These are phyloP conservation scores for Sporothrix brunneoviolacea DNA, from an alignment of 2,329 filamentous ascomycete genomes.

Conservation along the genomic window DNA sequence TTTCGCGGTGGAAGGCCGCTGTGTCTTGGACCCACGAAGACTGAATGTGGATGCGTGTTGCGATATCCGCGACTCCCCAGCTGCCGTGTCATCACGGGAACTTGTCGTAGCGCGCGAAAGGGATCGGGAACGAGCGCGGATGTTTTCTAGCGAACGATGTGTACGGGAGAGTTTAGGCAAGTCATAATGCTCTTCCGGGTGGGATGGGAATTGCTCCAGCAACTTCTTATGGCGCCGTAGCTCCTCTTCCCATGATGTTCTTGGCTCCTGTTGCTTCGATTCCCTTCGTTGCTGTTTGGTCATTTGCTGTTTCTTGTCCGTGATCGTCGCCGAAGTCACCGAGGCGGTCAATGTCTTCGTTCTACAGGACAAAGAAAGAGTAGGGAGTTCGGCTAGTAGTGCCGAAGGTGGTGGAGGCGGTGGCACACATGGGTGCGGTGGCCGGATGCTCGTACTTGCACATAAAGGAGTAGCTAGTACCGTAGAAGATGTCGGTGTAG, in stretches of 20 bases:
- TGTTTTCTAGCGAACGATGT: conserved; percentile 17
- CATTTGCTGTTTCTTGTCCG: not conserved
- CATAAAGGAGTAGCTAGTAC: not conserved
- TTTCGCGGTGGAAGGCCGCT: conserved; percentile 9
- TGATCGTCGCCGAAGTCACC: not conserved
- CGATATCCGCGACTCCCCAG: not conserved
- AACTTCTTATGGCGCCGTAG: conserved; percentile 13
- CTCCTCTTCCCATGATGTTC: conserved; percentile 10
- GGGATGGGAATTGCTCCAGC: conserved; percentile 12
- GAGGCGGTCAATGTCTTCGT: not conserved
- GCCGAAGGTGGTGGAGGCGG: conserved; percentile 7
- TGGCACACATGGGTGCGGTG: not conserved
- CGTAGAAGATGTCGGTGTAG: not conserved
- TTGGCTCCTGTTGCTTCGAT: not conserved
- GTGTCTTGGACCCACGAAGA: not conserved
- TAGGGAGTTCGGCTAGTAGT: not conserved
- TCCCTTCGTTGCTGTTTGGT: not conserved
- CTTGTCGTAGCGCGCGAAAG: conserved; percentile 6
- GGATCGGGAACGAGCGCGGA: conserved; percentile 12
- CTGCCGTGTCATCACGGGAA: not conserved
- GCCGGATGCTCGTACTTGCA: not conserved
- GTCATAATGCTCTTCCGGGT: not conserved
- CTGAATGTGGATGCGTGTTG: not conserved
- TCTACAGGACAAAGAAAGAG: not conserved
- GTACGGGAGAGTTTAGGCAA: conserved; percentile 7